A percentile compares a stretch with the other conserved stretches of the same genome.
phyloP scores from a whole-genome alignment of 192 early-diverging fungal species.

The Coemansia sp. region DNA sequence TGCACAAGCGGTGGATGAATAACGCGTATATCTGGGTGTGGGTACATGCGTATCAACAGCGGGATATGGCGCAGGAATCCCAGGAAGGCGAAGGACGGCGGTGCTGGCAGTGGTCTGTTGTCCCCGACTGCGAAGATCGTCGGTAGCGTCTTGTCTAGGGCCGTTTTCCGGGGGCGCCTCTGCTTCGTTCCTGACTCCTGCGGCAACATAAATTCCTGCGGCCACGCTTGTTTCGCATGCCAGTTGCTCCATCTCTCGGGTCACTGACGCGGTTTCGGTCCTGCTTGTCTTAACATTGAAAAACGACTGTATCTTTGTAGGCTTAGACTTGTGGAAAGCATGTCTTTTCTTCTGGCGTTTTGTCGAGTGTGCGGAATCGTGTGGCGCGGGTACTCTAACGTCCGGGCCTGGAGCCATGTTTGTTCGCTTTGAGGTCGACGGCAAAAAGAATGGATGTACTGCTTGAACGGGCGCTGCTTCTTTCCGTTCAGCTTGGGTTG shows the following conservation, averaged over 20 bases:
- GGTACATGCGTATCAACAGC: constrained; percentile 29
- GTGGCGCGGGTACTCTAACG: background rate
- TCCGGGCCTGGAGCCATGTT: background rate
- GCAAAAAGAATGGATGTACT: constrained; percentile 42
- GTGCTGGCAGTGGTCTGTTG: background rate
- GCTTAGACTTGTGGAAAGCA: background rate
- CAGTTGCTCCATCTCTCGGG: background rate
- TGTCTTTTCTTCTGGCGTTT: constrained; percentile 38
- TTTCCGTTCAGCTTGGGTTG: background rate
- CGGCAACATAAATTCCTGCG: background rate
- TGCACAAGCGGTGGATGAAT: background rate
- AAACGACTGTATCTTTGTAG: constrained; percentile 43
- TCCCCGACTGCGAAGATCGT: background rate
- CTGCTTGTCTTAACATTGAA: constrained; percentile 19
- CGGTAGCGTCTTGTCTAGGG: background rate
- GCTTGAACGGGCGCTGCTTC: background rate
- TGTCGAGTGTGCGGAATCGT: background rate
- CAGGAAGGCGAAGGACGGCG: constrained; percentile 13
- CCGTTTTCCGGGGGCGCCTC: background rate
- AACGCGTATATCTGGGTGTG: constrained; percentile 13
- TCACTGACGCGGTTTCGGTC: background rate
- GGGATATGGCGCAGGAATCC: constrained; percentile 38
- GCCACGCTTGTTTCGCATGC: background rate
- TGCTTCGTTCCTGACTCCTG: background rate
- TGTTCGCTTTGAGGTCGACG: constrained; percentile 26